Conservation (phyloP, 2,329 filamentous ascomycete species). For the Sphaceloma murrayae region DNA sequence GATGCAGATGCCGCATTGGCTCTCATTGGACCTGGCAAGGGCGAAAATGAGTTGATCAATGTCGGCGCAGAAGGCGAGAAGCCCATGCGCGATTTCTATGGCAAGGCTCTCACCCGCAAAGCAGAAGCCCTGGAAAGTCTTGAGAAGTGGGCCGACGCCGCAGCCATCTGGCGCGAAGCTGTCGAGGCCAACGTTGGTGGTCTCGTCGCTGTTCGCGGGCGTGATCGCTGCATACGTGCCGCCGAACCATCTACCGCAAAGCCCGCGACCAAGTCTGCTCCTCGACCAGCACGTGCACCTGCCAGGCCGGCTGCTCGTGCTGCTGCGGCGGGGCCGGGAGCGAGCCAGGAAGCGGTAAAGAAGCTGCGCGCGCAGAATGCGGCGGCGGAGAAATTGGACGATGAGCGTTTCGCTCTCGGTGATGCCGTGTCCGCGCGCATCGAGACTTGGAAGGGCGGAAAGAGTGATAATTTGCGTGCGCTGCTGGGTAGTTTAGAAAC, state of each 20-base stretch:
- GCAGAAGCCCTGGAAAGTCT: constrained; percentile 92
- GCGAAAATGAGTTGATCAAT: constrained; percentile 70
- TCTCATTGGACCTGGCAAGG: constrained; percentile 69
- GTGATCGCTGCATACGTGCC: constrained; percentile 82
- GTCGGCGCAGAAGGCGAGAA: constrained; percentile 55
- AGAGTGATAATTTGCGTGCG: constrained; percentile 83
- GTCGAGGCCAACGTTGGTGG: constrained; percentile 84
- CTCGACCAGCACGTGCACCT: constrained; percentile 17
- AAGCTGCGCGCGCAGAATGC: constrained; percentile 74
- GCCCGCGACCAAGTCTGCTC: constrained; percentile 38
- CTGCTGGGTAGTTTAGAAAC: constrained; percentile 76
- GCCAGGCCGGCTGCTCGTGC: constrained; percentile 7
- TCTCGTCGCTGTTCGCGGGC: constrained; percentile 69
- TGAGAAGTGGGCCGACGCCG: constrained; percentile 85
- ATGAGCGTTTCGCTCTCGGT: constrained; percentile 81
- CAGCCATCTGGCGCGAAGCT: constrained; percentile 66
- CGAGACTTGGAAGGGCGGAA: constrained; percentile 75
- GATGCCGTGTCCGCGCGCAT: constrained; percentile 78
- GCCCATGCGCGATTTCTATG: constrained; percentile 86
- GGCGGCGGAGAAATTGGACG: constrained; percentile 75
- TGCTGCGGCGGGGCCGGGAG: constrained; percentile 10
- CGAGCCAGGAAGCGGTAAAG: constrained; percentile 59
- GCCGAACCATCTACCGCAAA: constrained; percentile 41
- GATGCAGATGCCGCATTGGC: constrained; percentile 74
- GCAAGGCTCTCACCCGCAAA: constrained; percentile 87